These are phyloP conservation scores for Naganishia onofrii DNA, from an alignment of 768 basidiomycete genomes.

Conservation along the genomic window DNA sequence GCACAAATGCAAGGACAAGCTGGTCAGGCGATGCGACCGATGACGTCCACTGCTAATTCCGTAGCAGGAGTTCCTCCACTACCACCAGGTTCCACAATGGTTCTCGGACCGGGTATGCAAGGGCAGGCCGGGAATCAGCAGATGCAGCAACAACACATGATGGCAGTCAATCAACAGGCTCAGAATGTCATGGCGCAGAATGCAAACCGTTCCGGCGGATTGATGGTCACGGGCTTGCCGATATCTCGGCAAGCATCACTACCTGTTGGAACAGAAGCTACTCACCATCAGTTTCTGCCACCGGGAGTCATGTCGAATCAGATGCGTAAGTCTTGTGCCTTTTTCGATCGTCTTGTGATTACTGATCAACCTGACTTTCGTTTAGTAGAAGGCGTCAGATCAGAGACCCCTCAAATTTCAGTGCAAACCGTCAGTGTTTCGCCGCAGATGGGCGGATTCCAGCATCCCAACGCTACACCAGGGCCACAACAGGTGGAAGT, in stretches of 20 bases:
- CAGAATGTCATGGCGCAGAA: constrained; percentile 7
- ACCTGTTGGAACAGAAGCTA: not conserved
- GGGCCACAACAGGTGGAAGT: not conserved
- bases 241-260: not conserved
- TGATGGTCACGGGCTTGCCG: not conserved
- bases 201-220: not conserved
- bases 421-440: constrained; percentile 10
- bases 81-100: not conserved
- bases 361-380: not conserved
- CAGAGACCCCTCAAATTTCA: constrained; percentile 7
- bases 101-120: not conserved
- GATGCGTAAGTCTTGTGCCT: constrained; percentile 10
- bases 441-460: constrained; percentile 6
- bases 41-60: not conserved
- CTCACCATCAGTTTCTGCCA: constrained; percentile 4
- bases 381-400: constrained; percentile 4
- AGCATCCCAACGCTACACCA: not conserved
- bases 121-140: not conserved
- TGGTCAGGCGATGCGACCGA: not conserved
- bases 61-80: not conserved
- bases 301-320: constrained; percentile 5
- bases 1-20: not conserved
- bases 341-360: not conserved
- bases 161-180: not conserved
- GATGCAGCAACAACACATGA: constrained; percentile 2